These are phyloP conservation scores for Aspergillus kassunensis DNA, from an alignment of 495 filamentous ascomycete species.

Conservation along the genomic window DNA sequence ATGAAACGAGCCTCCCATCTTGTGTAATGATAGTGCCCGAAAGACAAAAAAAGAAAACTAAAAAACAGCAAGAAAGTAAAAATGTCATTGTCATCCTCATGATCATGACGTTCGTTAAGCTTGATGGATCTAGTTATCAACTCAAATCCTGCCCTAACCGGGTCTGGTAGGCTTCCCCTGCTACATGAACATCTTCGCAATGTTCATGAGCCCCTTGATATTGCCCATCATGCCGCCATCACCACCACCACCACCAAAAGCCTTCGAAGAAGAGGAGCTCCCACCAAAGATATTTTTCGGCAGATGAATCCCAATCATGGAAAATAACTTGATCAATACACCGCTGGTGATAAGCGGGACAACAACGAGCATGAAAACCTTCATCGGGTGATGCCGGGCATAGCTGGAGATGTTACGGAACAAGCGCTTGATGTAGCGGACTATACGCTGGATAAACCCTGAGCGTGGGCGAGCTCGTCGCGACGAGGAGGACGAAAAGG, in stretches of 20 bases:
- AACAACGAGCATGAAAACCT: conserved; percentile 79
- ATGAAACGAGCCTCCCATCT: conserved; percentile 18
- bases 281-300: conserved; percentile 53
- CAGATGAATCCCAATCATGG: conserved; percentile 70
- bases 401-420: conserved; percentile 72
- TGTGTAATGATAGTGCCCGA: not conserved
- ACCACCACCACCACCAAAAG: conserved; percentile 24
- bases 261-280: conserved; percentile 20
- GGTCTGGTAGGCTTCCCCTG: too few relatives aligned
- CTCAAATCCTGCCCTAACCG: too few relatives aligned
- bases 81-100: conserved; percentile 13
- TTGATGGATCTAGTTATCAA: too few relatives aligned
- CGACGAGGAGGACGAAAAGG: conserved; percentile 56
- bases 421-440: conserved; percentile 66
- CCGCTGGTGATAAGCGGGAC: conserved; percentile 82
- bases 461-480: conserved; percentile 65
- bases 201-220: conserved; percentile 48
- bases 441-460: conserved; percentile 66
- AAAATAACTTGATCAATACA: conserved; percentile 65
- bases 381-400: conserved; percentile 71
- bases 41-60: not conserved
- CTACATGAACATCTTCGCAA: conserved; percentile 64
- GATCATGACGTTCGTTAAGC: conserved; percentile 17
- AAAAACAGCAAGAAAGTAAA: conserved; percentile 6
- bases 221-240: conserved; percentile 44